These are phyloP conservation scores for Russula olivacea DNA, from an alignment of 768 basidiomycete genomes.

Conservation along the genomic window DNA sequence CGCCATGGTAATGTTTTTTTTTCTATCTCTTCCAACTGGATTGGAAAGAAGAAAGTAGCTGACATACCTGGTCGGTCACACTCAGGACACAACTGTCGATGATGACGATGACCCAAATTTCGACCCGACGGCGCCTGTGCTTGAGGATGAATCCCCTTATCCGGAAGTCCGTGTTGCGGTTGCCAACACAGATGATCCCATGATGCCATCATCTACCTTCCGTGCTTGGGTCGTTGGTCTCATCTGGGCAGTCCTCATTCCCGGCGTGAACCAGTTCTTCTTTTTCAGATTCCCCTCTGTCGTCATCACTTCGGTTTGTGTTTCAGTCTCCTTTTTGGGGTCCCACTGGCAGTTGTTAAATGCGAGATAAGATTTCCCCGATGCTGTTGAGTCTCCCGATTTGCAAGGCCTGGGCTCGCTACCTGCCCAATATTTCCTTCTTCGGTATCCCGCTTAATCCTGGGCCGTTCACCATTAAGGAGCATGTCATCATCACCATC, in stretches of 20 bases:
- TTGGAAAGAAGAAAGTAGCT: too few species aligned
- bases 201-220: constrained; percentile 35
- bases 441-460: too few species aligned
- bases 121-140: constrained; percentile 29
- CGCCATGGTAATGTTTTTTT: too few species aligned
- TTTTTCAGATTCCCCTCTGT: constrained; percentile 59
- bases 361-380: constrained; percentile 43
- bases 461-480: constrained; percentile 76
- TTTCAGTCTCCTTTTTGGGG: not conserved
- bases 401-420: constrained; percentile 53
- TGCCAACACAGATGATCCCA: constrained; percentile 43
- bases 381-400: constrained; percentile 65
- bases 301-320: constrained; percentile 27
- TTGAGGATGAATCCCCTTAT: constrained; percentile 48
- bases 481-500: constrained; percentile 52
- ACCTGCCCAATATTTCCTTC: too few species aligned
- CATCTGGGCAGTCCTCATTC: constrained; percentile 51
- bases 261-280: constrained; percentile 77
- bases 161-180: constrained; percentile 51
- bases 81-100: constrained; percentile 20
- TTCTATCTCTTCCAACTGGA: too few species aligned
- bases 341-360: not conserved
- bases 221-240: constrained; percentile 38
- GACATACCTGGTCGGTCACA: not conserved
- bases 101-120: constrained; percentile 35